Conservation (phyloP, 164 flowering plant species). For the Aristolochia contorta region DNA sequence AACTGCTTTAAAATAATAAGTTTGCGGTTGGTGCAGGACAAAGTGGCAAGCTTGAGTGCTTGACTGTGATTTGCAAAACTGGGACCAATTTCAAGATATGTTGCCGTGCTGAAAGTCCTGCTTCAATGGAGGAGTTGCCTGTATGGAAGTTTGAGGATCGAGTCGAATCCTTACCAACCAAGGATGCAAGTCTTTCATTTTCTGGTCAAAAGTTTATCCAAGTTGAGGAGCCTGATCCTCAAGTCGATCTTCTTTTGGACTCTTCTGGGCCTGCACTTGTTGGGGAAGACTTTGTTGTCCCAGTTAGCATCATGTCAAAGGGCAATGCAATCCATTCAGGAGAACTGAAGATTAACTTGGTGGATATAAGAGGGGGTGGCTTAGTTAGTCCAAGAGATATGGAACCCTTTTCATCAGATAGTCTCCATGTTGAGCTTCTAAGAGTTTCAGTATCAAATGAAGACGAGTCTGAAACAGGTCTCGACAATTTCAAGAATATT, state of each 20-base stretch:
- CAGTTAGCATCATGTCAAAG: slow-evolving; percentile 61
- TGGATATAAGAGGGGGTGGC: slow-evolving; percentile 82
- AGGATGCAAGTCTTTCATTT: slow-evolving; percentile 73
- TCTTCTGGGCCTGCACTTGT: slow-evolving; percentile 80
- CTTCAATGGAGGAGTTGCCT: slow-evolving; percentile 82
- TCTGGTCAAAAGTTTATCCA: slow-evolving; percentile 82
- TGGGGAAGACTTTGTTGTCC: slow-evolving; percentile 74
- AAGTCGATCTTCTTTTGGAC: slow-evolving; percentile 60
- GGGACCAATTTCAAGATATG: slow-evolving; percentile 67
- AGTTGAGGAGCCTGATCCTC: slow-evolving; percentile 86
- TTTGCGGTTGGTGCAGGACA: slow-evolving; percentile 46
- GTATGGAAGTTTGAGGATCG: slow-evolving; percentile 94
- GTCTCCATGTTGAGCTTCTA: slow-evolving; percentile 82
- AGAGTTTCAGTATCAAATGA: slow-evolving; percentile 44
- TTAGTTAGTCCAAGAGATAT: slow-evolving; percentile 81
- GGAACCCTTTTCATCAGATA: slow-evolving; percentile 54
- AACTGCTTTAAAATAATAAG: not conserved
- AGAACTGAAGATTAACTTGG: slow-evolving; percentile 93
- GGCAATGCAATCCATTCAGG: slow-evolving; percentile 69
- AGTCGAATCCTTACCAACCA: slow-evolving; percentile 66
- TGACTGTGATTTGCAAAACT: slow-evolving; percentile 59
- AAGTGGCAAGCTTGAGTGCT: slow-evolving; percentile 95
- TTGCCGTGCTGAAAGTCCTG: slow-evolving; percentile 97
- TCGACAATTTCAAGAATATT: slow-evolving; percentile 49
- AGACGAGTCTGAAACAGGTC: slow-evolving; percentile 25